Conservation (phyloP, 2,329 filamentous ascomycete species). For the Fusarium kyushuense region DNA sequence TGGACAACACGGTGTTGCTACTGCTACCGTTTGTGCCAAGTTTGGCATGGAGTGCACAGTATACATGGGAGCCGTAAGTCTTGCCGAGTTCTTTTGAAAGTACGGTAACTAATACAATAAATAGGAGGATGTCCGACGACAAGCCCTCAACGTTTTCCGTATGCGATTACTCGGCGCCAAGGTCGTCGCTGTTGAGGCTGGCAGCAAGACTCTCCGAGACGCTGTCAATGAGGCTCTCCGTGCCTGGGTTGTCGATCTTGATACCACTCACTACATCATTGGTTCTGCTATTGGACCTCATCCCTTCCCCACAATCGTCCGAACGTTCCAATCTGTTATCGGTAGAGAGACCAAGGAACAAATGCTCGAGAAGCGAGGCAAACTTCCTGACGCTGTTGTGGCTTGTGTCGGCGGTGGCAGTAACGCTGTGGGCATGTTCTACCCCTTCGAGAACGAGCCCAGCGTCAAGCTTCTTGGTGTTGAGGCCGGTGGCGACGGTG, state of each 20-base stretch:
- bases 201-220: constrained; percentile 83
- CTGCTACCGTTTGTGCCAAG: constrained; percentile 96
- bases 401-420: constrained; percentile 96
- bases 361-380: constrained; percentile 85
- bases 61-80: constrained; percentile 87
- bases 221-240: constrained; percentile 96
- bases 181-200: constrained; percentile 92
- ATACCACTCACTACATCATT: constrained; percentile 98
- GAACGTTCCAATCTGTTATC: constrained; percentile 97
- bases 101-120: constrained; percentile 39
- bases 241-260: constrained; percentile 91
- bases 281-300: constrained; percentile 97
- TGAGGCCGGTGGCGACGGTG: constrained; percentile 92
- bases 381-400: constrained; percentile 94
- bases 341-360: constrained; percentile 94
- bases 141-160: constrained; percentile 97
- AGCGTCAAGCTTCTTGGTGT: constrained; percentile 91
- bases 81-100: neutral
- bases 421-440: constrained; percentile 98
- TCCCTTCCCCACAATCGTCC: constrained; percentile 96
- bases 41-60: constrained; percentile 98
- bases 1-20: constrained; percentile 97
- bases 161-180: constrained; percentile 96
- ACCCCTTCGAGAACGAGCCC: constrained; percentile 88
- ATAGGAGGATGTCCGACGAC: constrained; percentile 89